Evolutionary conservation across 1,139 yeast genomes (phyloP), one percentile per base, ranked within the genome.

Genomic region (Pichia sp.): DNA sequence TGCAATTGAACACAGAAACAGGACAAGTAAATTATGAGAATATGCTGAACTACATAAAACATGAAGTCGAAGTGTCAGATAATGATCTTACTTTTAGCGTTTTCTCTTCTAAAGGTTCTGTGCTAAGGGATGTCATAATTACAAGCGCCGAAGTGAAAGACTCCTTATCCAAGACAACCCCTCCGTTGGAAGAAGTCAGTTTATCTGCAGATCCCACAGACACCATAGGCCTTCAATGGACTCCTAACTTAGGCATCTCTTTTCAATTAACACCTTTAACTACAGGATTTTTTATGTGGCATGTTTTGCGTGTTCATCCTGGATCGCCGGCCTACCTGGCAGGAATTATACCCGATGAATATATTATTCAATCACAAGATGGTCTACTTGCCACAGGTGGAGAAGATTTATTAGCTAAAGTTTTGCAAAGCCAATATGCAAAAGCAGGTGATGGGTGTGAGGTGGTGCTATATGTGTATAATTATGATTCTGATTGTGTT

Each of bases 71-170:
- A 53, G 65, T 53, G 53, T 60, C 49, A 26, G 63, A 56, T 64
- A 69, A 64, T 64, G 72, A 55, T 50, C 66, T 87, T n/a, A 71
- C 76, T 2, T 73, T 92, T 46, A 84, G 81, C 51, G 84, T 90
- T 3, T 93, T 97, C 96, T 84, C 82, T 52, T 93, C 96, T 4
- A 92, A 92, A 70, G 99, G 99, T 34, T 92, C 95, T 1, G 68
- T 77, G 3, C 69, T 78, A 16, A 77, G 95, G 59, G 76, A 76
- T 36, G 73, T 87, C 1, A 60, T 64, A 1, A 61, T 87, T 8
- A 76, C 81, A 5, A 71, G 83, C 16, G 62, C 67, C 11, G 57
- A 49, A 31, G 30, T 56, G 2, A 55, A 57, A 10, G 53, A 62
- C 2, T 64, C 59, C 11, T 13, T 29, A 8, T 38, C 47, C 4